Evolutionary conservation across 2,329 filamentous ascomycete genomes (phyloP).

Genomic region (Alternaria tenuissima): DNA sequence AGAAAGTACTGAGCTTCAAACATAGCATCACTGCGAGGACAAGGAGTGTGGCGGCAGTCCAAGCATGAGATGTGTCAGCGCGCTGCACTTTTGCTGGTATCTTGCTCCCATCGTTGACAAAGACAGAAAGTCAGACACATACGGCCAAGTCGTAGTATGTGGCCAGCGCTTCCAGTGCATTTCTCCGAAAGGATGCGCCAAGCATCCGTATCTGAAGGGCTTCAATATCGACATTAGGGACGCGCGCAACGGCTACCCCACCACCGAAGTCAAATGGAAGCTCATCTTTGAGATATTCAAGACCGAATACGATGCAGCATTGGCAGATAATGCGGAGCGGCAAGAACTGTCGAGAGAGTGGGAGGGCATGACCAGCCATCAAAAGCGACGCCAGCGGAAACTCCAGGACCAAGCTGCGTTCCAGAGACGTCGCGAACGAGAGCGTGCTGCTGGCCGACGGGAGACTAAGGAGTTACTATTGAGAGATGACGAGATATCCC

Average conservation of each 20-base stretch:
- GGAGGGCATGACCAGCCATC: neutral
- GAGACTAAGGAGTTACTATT: neutral
- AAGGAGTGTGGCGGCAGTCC: slow-evolving; percentile 5
- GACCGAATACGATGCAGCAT: neutral
- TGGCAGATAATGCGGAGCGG: neutral
- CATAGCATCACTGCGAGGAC: slow-evolving; percentile 18
- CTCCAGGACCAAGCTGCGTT: neutral
- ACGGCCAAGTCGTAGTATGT: slow-evolving; percentile 4
- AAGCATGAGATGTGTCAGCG: slow-evolving; percentile 3
- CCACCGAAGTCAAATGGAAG: neutral
- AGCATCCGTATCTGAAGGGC: slow-evolving; percentile 13
- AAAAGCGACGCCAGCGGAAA: neutral
- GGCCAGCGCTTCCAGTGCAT: slow-evolving; percentile 17
- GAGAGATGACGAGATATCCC: neutral
- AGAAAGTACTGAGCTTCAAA: neutral
- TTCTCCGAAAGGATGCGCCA: slow-evolving; percentile 10
- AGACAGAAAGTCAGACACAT: neutral
- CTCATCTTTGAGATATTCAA: neutral
- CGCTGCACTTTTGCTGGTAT: slow-evolving; percentile 12
- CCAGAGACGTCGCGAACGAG: neutral
- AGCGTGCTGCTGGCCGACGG: neutral
- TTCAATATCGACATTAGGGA: slow-evolving; percentile 20
- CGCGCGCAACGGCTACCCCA: slow-evolving; percentile 9
- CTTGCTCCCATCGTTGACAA: neutral
- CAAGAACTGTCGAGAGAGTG: neutral